Evolutionary conservation across 768 basidiomycete species (phyloP).

Genomic region (Pleurotus cornucopiae): DNA sequence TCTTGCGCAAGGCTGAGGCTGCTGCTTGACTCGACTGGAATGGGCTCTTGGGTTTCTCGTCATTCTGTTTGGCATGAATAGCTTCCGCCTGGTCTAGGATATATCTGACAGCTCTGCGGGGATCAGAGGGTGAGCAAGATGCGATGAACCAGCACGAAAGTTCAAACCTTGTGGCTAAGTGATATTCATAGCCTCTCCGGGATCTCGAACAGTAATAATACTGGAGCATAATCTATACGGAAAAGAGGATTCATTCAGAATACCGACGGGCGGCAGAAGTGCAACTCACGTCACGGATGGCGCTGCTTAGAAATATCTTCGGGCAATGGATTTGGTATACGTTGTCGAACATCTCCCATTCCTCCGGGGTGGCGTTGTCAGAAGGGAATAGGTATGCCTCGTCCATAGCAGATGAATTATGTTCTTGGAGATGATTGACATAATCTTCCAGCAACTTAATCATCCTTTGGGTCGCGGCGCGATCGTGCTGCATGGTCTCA

Average conservation of each 20-base stretch:
- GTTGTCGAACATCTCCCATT: constrained; percentile 83
- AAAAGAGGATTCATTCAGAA: constrained; percentile 13
- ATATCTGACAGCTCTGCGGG: constrained; percentile 72
- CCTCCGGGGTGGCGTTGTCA: constrained; percentile 60
- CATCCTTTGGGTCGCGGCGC: constrained; percentile 39
- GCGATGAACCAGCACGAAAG: constrained; percentile 8
- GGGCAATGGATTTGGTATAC: constrained; percentile 91
- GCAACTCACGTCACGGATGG: constrained; percentile 69
- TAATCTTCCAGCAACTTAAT: constrained; percentile 59
- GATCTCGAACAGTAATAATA: constrained; percentile 84
- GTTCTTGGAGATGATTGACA: constrained; percentile 43
- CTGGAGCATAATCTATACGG: constrained; percentile 69
- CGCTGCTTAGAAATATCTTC: constrained; percentile 70
- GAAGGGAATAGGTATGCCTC: constrained; percentile 60
- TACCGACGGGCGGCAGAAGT: background rate
- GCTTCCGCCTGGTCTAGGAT: constrained; percentile 78
- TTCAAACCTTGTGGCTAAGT: constrained; percentile 73
- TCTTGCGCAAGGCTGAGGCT: constrained; percentile 60
- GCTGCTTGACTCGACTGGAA: constrained; percentile 60
- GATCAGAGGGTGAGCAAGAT: background rate
- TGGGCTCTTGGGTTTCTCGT: constrained; percentile 19
- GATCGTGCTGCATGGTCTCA: constrained; percentile 8
- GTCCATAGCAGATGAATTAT: constrained; percentile 27
- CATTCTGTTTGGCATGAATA: constrained; percentile 24
- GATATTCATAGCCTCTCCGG: constrained; percentile 78